Percentiles rank a stretch among this genome's conserved stretches.
Evolutionary conservation across 169 alveolate genomes (phyloP).

Genomic region (Theileria luwenshuni): DNA sequence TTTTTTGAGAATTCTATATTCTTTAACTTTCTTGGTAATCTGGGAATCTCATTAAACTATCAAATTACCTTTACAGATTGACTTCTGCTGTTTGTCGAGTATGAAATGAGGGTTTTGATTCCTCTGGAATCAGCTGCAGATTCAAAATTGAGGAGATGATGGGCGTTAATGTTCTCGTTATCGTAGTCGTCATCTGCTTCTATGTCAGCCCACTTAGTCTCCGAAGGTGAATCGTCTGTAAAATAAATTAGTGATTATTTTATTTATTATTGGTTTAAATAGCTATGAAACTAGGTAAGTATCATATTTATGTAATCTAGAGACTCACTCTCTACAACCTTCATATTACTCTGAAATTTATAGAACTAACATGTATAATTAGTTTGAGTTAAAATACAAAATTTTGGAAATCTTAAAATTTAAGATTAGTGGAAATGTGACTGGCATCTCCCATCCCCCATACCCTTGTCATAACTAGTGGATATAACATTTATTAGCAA

Average conservation of each 20-base stretch:
- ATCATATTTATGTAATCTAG: slow-evolving; percentile 1
- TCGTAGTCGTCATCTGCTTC: slow-evolving; percentile 81
- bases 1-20: slow-evolving; percentile 59
- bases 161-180: slow-evolving; percentile 55
- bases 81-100: slow-evolving; percentile 72
- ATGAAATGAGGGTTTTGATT: slow-evolving; percentile 76
- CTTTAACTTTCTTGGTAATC: slow-evolving; percentile 78
- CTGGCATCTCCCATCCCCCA: too few species aligned
- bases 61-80: slow-evolving; percentile 79
- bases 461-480: too few species aligned
- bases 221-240: slow-evolving; percentile 48
- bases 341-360: slow-evolving; percentile 21
- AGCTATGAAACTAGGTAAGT: background rate
- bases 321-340: slow-evolving; percentile 2
- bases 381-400: background rate
- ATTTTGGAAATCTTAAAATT: background rate
- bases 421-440: too few species aligned
- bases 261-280: too few species aligned
- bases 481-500: too few species aligned
- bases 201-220: slow-evolving; percentile 80
- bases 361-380: background rate
- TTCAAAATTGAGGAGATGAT: slow-evolving; percentile 53
- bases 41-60: background rate
- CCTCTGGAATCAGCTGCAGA: slow-evolving; percentile 74
- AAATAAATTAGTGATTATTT: too few species aligned